Evolutionary conservation across 208 protist species (phyloP), one percentile per base, ranked within the genome.

Genomic region (Wallacemonas collosoma): DNA sequence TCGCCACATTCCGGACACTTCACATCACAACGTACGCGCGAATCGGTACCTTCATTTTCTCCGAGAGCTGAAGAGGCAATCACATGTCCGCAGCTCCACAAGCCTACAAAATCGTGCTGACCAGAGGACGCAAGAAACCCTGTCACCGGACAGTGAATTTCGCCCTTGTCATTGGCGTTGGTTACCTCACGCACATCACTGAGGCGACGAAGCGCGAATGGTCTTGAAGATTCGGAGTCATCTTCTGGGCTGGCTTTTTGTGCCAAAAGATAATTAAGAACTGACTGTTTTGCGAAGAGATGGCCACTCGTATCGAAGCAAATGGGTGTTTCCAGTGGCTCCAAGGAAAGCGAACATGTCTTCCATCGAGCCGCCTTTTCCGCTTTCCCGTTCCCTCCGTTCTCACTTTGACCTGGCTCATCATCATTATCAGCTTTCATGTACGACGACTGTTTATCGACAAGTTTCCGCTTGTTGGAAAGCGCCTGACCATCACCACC

Each of bases 1-100:
- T 73, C 71, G 39, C 72, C 83, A 58, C 83, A 88, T 48, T 71
- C 74, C 43, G 74, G 80, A 64, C 83, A 88, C 17, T 48, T 3
- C 36, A n/a, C 36, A 40, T 75, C 88, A 60, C 80, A 89, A 70
- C 76, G 68, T 43, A 73, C 80, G 53, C 72, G 3, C 45, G 60
- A 12, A 15, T 50, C 48, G 6, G 63, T 9, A 44, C 67, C 50
- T 1, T 53, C 45, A 35, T 54, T 64, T 6, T 70, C 71, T 2
- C n/a, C 53, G 5, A 83, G 12, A n/a, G 65, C 77, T 26, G 72
- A 80, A 14, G 66, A 45, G 60, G 73, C 77, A 11, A 95, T 64
- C 54, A 91, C 83, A 58, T 95, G 90, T 12, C 90, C 90, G 63
- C 90, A 95, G n/a, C 57, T 56, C 88, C 90, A 95, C 60, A 93